Base-by-base conservation (phyloP, 1,284 basidiomycete species). In the Ceratobasidium sp. region DNA sequence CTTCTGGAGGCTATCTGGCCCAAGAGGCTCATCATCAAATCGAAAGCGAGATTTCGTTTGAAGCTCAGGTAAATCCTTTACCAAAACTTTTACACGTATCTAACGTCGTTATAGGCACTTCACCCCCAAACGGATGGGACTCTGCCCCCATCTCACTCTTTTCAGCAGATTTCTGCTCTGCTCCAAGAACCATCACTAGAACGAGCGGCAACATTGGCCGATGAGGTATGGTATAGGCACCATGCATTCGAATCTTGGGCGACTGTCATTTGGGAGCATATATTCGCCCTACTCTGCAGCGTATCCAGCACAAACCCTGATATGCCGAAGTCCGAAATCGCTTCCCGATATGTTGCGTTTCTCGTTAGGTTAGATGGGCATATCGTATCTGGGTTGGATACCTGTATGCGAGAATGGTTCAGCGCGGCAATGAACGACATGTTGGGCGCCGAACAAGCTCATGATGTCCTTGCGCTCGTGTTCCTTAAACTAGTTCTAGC, bases 221-320 rank as follows among this genome's bases (percentile, higher is more conserved):
- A 71, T 80, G 70, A 72, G 0, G 55, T 94, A 28, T 92, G 91
- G 91, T 89, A 91, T 80, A 90, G 91, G 77, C 93, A 92, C 77
- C 86, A 89, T 45, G 86, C 85, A 2, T 87, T 89, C 0, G 78
- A 81, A 10, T 85, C 91, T 74, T 93, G 91, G 91, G 89, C 86
- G 1, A 89, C 86, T 85, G 89, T 88, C 75, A 89, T 90, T 9
- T 92, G 92, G 90, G 90, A 93, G 76, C 91, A 91, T 76, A 87
- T 88, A 1, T 82, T 93, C 58, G 86, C 88, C 21, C 45, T 39
- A 6, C 32, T 69, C 30, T 69, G 64, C 52, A 45, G 18, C 36
- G 26, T 69, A 23, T 50, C 64, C 28, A 21, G 23, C 16, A 32
- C n/a, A 30, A 69, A 23, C 3, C 64, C 64, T 12, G 64, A 69